phyloP scores from a whole-genome alignment of 2,329 filamentous ascomycete species.

The Coniella lustricola region DNA sequence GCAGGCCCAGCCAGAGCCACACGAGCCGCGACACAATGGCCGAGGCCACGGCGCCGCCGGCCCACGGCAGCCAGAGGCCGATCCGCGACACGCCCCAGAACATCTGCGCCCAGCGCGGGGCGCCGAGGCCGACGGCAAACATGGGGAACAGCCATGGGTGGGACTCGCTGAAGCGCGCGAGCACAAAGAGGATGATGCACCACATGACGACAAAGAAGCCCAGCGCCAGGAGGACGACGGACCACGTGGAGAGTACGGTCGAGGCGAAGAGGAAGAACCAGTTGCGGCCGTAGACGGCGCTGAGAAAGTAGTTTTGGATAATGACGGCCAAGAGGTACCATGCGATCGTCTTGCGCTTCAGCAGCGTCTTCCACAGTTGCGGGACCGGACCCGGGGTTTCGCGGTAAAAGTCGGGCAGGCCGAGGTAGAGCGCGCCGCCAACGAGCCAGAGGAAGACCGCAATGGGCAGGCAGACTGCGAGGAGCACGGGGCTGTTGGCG shows the following conservation, averaged over 20 bases:
- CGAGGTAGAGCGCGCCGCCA: slow-evolving; percentile 48
- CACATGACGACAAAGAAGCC: slow-evolving; percentile 50
- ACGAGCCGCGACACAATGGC: slow-evolving; percentile 50
- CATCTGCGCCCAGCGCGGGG: slow-evolving; percentile 61
- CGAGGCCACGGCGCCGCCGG: slow-evolving; percentile 42
- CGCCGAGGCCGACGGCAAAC: slow-evolving; percentile 59
- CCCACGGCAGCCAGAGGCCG: slow-evolving; percentile 57
- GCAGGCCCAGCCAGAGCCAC: slow-evolving; percentile 61
- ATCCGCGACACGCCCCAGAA: slow-evolving; percentile 57
- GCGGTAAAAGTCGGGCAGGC: slow-evolving; percentile 61
- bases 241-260: slow-evolving; percentile 47
- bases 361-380: slow-evolving; percentile 56
- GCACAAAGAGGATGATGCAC: slow-evolving; percentile 42
- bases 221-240: slow-evolving; percentile 48
- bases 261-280: slow-evolving; percentile 59
- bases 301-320: slow-evolving; percentile 61
- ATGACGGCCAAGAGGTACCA: slow-evolving; percentile 61
- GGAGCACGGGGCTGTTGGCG: slow-evolving; percentile 19
- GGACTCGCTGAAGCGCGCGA: slow-evolving; percentile 48
- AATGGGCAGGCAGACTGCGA: slow-evolving; percentile 50
- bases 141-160: slow-evolving; percentile 62
- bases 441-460: slow-evolving; percentile 50
- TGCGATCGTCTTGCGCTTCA: slow-evolving; percentile 56
- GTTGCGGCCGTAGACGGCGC: slow-evolving; percentile 58
- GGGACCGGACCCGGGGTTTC: slow-evolving; percentile 57